phyloP scores from a whole-genome alignment of 345 rosid genomes.

The Eucalyptus cloeziana region DNA sequence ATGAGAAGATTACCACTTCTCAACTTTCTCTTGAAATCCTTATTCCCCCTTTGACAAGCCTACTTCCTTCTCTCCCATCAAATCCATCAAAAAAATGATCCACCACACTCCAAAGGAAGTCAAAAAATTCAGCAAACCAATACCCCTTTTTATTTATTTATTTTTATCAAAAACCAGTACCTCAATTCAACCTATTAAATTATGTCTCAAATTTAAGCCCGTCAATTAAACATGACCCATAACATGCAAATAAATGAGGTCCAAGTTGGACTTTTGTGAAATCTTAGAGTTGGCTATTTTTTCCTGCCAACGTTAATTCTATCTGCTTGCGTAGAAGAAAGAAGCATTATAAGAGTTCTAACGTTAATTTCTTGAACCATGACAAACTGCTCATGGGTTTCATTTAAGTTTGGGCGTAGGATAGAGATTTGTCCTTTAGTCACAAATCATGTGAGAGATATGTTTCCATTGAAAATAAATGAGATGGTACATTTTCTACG shows the following conservation, averaged over 20 bases:
- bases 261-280: neutral
- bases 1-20: neutral
- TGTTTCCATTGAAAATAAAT: neutral
- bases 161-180: no score
- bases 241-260: no score
- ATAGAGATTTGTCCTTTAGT: no score
- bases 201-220: neutral
- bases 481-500: no score
- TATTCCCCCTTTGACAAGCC: neutral
- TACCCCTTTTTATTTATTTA: no score
- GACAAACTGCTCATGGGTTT: no score
- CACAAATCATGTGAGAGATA: no score
- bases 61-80: neutral
- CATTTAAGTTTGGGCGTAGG: no score
- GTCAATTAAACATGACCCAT: neutral
- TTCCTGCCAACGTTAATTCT: neutral
- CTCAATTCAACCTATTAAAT: no score
- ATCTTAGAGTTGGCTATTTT: neutral
- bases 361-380: neutral
- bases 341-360: neutral
- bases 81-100: neutral
- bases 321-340: neutral
- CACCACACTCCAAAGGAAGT: neutral
- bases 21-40: neutral
- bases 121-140: neutral